Conservation (phyloP, 2,329 filamentous ascomycete genomes). For the Coniochaeta ligniaria region DNA sequence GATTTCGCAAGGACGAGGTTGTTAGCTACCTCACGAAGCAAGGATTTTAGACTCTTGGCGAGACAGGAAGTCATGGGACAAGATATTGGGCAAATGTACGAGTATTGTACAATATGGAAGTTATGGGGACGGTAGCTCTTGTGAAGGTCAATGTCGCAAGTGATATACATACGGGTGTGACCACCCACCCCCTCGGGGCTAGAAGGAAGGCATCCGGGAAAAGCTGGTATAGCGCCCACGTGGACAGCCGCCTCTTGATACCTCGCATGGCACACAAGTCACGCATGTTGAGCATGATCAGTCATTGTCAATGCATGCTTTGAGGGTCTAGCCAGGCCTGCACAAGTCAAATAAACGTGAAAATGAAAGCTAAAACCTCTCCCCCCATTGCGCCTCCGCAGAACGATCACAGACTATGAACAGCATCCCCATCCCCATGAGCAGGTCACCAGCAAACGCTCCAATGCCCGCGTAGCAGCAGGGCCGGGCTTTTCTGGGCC, state of each 20-base stretch:
- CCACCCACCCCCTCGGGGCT: not conserved
- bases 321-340: not conserved
- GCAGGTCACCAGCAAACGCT: not conserved
- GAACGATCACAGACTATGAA: not conserved
- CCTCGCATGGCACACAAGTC: not conserved
- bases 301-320: not conserved
- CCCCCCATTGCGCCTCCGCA: not conserved
- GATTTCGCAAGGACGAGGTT: conserved; percentile 14
- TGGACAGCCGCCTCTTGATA: not conserved
- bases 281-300: not conserved
- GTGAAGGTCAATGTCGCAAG: not conserved
- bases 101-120: not conserved
- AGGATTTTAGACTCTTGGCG: conserved; percentile 2
- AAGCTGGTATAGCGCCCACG: not conserved
- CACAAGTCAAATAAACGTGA: not conserved
- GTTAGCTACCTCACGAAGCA: not conserved
- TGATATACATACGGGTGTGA: not conserved
- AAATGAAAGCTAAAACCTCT: not conserved
- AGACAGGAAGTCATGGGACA: not conserved
- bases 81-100: not conserved
- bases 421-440: not conserved
- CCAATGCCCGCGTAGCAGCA: not conserved
- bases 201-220: not conserved
- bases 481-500: not conserved
- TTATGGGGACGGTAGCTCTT: not conserved